Conservation (phyloP, 2,329 filamentous ascomycete genomes). For the Fusarium sp. region DNA sequence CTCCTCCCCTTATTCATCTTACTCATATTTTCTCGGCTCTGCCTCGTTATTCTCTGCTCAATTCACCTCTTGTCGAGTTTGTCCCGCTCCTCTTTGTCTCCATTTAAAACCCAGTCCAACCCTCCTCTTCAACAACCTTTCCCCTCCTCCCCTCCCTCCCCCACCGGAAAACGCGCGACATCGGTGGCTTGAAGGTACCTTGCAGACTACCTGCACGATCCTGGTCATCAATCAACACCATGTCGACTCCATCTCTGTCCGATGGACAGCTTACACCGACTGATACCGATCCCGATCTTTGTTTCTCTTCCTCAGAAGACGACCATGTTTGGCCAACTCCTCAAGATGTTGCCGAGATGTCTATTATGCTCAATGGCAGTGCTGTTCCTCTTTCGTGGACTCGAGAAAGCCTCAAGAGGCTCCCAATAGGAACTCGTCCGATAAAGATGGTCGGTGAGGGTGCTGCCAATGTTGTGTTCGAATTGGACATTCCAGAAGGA, state of each 20-base stretch:
- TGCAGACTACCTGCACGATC: conserved; percentile 42
- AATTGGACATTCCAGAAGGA: conserved; percentile 58
- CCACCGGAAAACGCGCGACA: conserved; percentile 39
- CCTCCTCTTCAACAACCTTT: conserved; percentile 10
- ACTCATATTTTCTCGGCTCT: conserved; percentile 9
- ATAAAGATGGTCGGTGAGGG: conserved; percentile 70
- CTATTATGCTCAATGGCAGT: conserved; percentile 43
- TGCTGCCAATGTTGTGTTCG: conserved; percentile 81
- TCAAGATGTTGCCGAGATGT: conserved; percentile 45
- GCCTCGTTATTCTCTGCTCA: not conserved
- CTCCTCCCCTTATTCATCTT: conserved; percentile 14
- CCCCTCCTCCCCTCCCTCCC: not conserved
- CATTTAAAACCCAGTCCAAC: conserved; percentile 16
- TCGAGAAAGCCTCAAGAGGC: conserved; percentile 45
- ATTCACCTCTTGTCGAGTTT: conserved; percentile 16
- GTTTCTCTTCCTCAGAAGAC: conserved; percentile 34
- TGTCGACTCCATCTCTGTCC: conserved; percentile 44
- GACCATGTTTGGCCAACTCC: conserved; percentile 43
- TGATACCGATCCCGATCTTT: conserved; percentile 43
- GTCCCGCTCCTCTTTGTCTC: conserved; percentile 5
- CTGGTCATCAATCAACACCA: conserved; percentile 40
- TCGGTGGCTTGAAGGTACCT: conserved; percentile 44
- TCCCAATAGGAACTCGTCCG: conserved; percentile 50
- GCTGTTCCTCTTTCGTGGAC: conserved; percentile 40
- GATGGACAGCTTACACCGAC: conserved; percentile 44